These are phyloP conservation scores for Colletotrichum limetticola DNA, from an alignment of 2,329 filamentous ascomycete genomes.

Conservation along the genomic window DNA sequence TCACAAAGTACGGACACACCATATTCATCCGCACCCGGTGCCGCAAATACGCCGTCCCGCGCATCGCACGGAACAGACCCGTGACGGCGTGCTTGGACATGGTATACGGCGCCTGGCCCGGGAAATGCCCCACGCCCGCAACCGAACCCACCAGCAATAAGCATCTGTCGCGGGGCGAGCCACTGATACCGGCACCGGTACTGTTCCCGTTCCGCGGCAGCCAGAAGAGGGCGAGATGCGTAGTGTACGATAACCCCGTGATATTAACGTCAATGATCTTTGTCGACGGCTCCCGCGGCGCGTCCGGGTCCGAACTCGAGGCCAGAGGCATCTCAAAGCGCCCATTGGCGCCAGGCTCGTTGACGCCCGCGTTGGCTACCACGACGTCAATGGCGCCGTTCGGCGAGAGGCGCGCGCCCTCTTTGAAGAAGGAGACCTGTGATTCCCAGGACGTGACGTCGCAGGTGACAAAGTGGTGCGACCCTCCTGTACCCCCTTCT, in stretches of 20 bases:
- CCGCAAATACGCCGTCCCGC: constrained; percentile 55
- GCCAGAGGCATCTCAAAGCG: constrained; percentile 59
- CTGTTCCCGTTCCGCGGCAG: constrained; percentile 55
- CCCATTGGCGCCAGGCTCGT: constrained; percentile 42
- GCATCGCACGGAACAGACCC: constrained; percentile 70
- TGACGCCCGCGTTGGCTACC: constrained; percentile 75
- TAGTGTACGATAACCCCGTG: constrained; percentile 72
- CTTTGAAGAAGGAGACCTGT: constrained; percentile 72
- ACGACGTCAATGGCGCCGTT: constrained; percentile 69
- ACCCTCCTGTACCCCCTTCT: constrained; percentile 26
- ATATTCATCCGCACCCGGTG: constrained; percentile 71
- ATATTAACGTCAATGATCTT: constrained; percentile 71
- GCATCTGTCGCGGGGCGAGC: constrained; percentile 60
- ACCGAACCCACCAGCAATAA: constrained; percentile 72
- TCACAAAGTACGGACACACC: constrained; percentile 74
- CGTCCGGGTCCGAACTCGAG: constrained; percentile 52
- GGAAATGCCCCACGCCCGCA: constrained; percentile 61
- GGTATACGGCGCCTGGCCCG: constrained; percentile 63
- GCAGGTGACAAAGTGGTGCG: constrained; percentile 63
- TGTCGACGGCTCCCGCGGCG: constrained; percentile 58
- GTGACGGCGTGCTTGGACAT: constrained; percentile 74
- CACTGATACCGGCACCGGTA: too few species aligned
- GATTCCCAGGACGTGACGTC: constrained; percentile 74
- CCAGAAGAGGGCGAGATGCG: constrained; percentile 71
- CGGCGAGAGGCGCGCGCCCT: constrained; percentile 63